Evolutionary conservation across 495 filamentous ascomycete genomes (phyloP), one percentile per base, ranked within the genome.

Genomic region (Neurospora sp.): DNA sequence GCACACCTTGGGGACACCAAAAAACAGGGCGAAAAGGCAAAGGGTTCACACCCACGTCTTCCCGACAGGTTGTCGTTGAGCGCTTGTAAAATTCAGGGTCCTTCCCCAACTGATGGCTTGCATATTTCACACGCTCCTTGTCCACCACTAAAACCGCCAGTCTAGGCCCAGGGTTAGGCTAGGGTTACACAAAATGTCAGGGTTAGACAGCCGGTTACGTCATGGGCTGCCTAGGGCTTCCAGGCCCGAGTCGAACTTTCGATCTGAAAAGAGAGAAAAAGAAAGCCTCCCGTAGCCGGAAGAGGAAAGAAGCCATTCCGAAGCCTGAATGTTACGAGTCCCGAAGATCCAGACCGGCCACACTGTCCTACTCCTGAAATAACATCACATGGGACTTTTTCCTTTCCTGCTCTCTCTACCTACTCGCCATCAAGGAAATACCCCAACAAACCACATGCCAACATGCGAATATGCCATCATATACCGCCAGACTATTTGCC

Each of bases 71-170:
- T 40, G 46, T 31, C 22, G 12, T 61, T 35, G 53, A 61, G 53
- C 53, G 53, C 22, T 61, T 61, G 27, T 71, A 70, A 79, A 71
- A 79, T 76, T 73, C 76, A 78, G 79, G 79, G 79, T 79, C 79
- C 77, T 78, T 72, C 77, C 74, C 76, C 75, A 79, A 72, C 39
- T 66, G 75, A 75, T 79, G 74, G 76, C 78, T 78, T 79, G 78
- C 78, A 80, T 75, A 68, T 71, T 44, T 40, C 68, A 66, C 41
- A 70, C 61, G 70, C 71, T 72, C 69, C 72, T 59, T 66, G 27
- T 35, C 53, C 74, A 40, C 74, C 76, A 77, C 69, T 75, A 61
- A 61, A 61, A 61, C 22, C 53, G 14, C 27, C 53, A 71, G 53
- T 53, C 39, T 44, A 46, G 69, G 38, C 39, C 42, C 39, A 70